Evolutionary conservation across 441 rosid genomes (phyloP), one percentile per base, ranked within the genome.

Genomic region (Aquilaria agallochum): DNA sequence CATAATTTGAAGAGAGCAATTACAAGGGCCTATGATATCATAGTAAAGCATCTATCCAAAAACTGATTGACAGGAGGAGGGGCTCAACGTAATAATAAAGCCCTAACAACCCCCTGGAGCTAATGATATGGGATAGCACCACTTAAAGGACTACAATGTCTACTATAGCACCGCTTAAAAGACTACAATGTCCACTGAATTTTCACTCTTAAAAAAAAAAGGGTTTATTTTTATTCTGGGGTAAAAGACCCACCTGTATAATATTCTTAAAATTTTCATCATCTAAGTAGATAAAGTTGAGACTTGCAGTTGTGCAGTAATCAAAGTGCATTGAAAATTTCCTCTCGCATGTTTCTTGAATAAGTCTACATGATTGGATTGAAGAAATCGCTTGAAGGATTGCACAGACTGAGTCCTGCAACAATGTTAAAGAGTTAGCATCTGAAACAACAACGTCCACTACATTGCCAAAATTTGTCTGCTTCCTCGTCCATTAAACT

Each of bases 321-420:
- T 95, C 97, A 2, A 95, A 95, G 72, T 95, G 97, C 83, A 74
- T 80, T 33, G 99, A 78, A 74, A 92, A 83, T 77, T 80, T 85
- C 78, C 94, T 85, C 87, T 81, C 80, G 66, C 98, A 87, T 70
- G 91, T 84, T 81, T 95, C 97, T 76, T 90, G 83, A 34, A 95
- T 76, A 76, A 95, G 86, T 79, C 83, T 85, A 82, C 98, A 88
- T 50, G 97, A 88, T 40, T 93, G 84, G 77, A 95, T 78, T 34
- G 89, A 78, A 45, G 96, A 85, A 62, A 95, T 87, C 49, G 64
- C 96, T 81, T 75, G 89, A 63, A 92, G 85, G 53, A 95, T 84
- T 62, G 98, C 79, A 79, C 96, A 87, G 60, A 84, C 92, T 32
- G 99, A 80, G 74, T 92, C 99, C 98, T 95, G 98, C 97, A 90